phyloP scores from a whole-genome alignment of 257 asterid species.

The Fraxinus cuspidata region DNA sequence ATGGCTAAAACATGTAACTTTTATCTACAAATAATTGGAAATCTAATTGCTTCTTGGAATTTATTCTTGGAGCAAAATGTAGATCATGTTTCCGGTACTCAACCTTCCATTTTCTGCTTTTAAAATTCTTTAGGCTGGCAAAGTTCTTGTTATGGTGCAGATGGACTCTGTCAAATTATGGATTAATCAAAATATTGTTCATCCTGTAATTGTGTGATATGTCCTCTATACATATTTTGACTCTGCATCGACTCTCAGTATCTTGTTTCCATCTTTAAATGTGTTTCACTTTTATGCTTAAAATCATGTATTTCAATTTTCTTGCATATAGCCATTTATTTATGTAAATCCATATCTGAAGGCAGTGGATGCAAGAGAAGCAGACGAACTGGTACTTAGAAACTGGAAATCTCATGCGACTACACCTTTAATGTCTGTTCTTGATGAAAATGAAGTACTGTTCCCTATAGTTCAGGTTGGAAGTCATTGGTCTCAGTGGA shows the following conservation, averaged over 20 bases:
- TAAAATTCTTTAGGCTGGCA: not conserved
- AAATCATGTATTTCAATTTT: constrained; percentile 11
- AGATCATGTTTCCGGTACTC: not conserved
- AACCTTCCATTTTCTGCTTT: not conserved
- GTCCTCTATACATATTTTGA: not conserved
- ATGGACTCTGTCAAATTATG: not conserved
- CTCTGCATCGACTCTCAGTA: not conserved
- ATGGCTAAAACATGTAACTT: not conserved
- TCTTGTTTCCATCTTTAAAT: not conserved
- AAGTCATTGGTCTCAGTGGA: constrained; percentile 57
- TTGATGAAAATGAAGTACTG: constrained; percentile 49
- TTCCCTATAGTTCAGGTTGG: constrained; percentile 72
- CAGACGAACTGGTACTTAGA: constrained; percentile 55
- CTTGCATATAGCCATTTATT: constrained; percentile 17
- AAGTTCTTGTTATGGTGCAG: not conserved
- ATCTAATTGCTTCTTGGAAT: not conserved
- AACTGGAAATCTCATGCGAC: constrained; percentile 91
- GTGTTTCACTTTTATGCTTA: not conserved
- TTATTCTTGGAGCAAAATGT: not conserved
- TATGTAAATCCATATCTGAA: constrained; percentile 34
- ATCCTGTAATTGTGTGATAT: not conserved
- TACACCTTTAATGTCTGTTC: constrained; percentile 50
- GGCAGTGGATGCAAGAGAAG: constrained; percentile 54
- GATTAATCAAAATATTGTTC: not conserved
- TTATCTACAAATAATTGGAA: not conserved